These are phyloP conservation scores for Pugionium dolabratum DNA, from an alignment of 345 rosid species.

Conservation along the genomic window DNA sequence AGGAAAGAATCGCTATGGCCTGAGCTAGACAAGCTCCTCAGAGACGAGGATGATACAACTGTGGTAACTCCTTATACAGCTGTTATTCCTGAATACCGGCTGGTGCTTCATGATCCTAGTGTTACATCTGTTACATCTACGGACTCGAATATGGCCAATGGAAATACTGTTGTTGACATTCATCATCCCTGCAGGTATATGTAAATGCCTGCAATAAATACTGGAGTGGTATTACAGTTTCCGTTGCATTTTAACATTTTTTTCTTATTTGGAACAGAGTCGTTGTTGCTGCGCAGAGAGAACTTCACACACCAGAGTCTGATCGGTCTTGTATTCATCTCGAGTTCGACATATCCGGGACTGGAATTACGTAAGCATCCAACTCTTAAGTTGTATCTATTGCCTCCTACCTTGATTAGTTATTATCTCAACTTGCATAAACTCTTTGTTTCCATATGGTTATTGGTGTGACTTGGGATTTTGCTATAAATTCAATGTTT, in stretches of 20 bases:
- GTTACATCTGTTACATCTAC: constrained; percentile 39
- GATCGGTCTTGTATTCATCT: constrained; percentile 94
- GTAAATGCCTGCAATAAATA: constrained; percentile 1
- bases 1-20: constrained; percentile 91
- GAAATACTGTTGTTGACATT: constrained; percentile 61
- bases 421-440: constrained; percentile 1
- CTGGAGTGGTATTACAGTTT: background rate
- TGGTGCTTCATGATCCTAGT: constrained; percentile 64
- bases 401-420: constrained; percentile 8
- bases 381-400: background rate
- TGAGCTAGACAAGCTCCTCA: constrained; percentile 76
- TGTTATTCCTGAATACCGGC: constrained; percentile 79
- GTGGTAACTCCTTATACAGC: constrained; percentile 87
- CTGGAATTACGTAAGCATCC: constrained; percentile 65
- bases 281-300: constrained; percentile 71
- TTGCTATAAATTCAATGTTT: background rate
- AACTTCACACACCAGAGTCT: constrained; percentile 87
- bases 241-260: constrained; percentile 34
- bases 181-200: constrained; percentile 91
- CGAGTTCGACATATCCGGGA: constrained; percentile 81
- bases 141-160: constrained; percentile 53
- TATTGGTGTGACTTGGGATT: background rate
- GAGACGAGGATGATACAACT: constrained; percentile 75
- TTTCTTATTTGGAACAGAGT: constrained; percentile 51
- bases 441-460: background rate